These are phyloP conservation scores for Ustilago cynodontis DNA, from an alignment of 1,284 basidiomycete species.

Conservation along the genomic window DNA sequence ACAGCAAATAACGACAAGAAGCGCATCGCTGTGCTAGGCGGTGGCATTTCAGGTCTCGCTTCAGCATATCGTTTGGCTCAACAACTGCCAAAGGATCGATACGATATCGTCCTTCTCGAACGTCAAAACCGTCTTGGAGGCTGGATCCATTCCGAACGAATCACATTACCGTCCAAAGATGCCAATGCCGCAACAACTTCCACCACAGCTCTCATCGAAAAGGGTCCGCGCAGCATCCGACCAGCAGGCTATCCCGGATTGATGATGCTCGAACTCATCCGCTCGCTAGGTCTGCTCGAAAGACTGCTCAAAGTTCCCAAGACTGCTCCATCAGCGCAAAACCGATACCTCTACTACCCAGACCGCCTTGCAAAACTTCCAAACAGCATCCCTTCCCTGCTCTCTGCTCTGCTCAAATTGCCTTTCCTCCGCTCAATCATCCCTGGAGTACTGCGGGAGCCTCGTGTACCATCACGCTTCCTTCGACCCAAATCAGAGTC, in stretches of 20 bases:
- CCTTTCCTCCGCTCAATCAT: slow-evolving; percentile 57
- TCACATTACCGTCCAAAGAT: slow-evolving; percentile 64
- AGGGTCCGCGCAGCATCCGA: slow-evolving; percentile 64
- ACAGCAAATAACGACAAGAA: slow-evolving; percentile 24
- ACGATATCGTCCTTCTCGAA: slow-evolving; percentile 79
- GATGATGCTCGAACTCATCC: slow-evolving; percentile 80
- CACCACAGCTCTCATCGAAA: slow-evolving; percentile 57
- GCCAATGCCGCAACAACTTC: not conserved
- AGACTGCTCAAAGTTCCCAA: slow-evolving; percentile 77
- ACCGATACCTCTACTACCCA: slow-evolving; percentile 80
- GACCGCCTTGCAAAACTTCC: slow-evolving; percentile 73
- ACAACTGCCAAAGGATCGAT: slow-evolving; percentile 74
- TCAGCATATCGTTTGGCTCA: slow-evolving; percentile 82
- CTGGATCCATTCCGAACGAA: slow-evolving; percentile 80
- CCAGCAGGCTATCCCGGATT: slow-evolving; percentile 59
- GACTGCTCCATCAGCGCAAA: slow-evolving; percentile 78
- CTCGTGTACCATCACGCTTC: slow-evolving; percentile 71
- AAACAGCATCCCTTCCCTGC: slow-evolving; percentile 72
- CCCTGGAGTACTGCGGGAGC: slow-evolving; percentile 73
- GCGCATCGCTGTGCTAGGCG: slow-evolving; percentile 78
- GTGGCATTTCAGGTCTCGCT: slow-evolving; percentile 84
- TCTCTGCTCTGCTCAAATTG: slow-evolving; percentile 57
- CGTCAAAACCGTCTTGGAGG: slow-evolving; percentile 79
- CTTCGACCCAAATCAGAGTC: slow-evolving; percentile 70
- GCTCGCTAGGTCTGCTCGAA: slow-evolving; percentile 77